Evolutionary conservation across 805 yeast species (phyloP).

Genomic region (Schwanniomyces polymorphus): DNA sequence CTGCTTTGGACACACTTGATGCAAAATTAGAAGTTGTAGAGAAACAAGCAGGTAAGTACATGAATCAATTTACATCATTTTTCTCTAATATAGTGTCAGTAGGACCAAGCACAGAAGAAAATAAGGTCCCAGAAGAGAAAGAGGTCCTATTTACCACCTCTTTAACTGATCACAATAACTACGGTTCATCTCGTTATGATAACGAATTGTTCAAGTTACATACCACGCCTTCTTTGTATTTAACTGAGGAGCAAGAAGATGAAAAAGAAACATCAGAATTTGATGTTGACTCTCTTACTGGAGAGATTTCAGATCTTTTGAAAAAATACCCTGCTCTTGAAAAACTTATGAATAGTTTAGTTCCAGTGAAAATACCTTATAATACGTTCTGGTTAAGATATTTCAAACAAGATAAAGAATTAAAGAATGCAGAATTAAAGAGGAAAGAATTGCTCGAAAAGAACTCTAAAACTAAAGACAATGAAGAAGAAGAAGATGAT

Average conservation of each 20-base stretch:
- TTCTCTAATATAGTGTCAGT: slow-evolving; percentile 40
- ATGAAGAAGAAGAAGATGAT: slow-evolving; percentile 34
- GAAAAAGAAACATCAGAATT: slow-evolving; percentile 26
- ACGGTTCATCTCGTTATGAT: slow-evolving; percentile 40
- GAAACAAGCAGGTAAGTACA: slow-evolving; percentile 61
- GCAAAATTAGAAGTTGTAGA: slow-evolving; percentile 71
- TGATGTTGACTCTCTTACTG: slow-evolving; percentile 47
- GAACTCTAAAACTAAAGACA: slow-evolving; percentile 6
- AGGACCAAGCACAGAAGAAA: slow-evolving; percentile 13
- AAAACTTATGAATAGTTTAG: slow-evolving; percentile 58
- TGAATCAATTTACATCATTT: slow-evolving; percentile 57
- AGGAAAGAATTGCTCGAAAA: slow-evolving; percentile 61
- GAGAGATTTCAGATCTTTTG: slow-evolving; percentile 50
- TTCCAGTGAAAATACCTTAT: slow-evolving; percentile 62
- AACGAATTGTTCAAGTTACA: slow-evolving; percentile 40
- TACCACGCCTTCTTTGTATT: slow-evolving; percentile 24
- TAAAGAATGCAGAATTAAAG: slow-evolving; percentile 61
- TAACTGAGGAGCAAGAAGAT: slow-evolving; percentile 14
- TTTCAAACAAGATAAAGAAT: slow-evolving; percentile 51
- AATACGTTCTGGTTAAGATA: slow-evolving; percentile 75
- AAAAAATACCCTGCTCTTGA: slow-evolving; percentile 48
- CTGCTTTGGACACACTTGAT: slow-evolving; percentile 69
- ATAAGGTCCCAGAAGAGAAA: slow-evolving; percentile 8
- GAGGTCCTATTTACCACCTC: slow-evolving; percentile 20
- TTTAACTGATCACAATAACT: slow-evolving; percentile 19